Evolutionary conservation across 441 rosid genomes (phyloP), one percentile per base, ranked within the genome.

Genomic region (Rhodomyrtus psidioides): DNA sequence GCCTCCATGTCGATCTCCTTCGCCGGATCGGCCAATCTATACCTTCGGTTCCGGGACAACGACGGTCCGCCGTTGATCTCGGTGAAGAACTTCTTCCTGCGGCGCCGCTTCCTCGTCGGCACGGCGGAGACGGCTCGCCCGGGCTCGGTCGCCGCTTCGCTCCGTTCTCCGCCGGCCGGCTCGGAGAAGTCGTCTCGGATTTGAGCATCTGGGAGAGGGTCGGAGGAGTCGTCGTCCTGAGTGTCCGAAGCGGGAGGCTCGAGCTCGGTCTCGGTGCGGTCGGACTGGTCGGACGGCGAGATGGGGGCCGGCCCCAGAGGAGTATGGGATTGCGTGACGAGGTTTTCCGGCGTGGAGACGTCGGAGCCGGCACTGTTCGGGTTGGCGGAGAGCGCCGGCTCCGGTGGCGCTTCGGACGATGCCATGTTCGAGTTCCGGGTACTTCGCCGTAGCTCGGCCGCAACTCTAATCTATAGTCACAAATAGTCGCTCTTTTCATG

Each of bases 81-180:
- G 10, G 98, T 97, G 92, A 97, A 97, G 92, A 97, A 93, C 13
- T 96, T 94, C 87, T 94, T 97, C 75, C 96, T 92, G n/a, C 98
- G 94, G 55, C 97, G 95, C 16, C 98, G 91, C 84, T 87, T 92
- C 86, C 92, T 91, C 1, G 90, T 89, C 6, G 93, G 95, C 0
- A 90, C 95, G 27, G 28, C 86, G 59, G 42, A 24, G 88, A 91
- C 15, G 94, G 92, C 65, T 87, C 94, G 55, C 16, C 91, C 53
- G 65, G 93, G 88, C 83, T 89, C 92, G 14, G 92, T 91, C 89
- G 86, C 86, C 17, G 82, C 83, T 26, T 34, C 62, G 55, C 55
- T 82, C 62, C 83, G 81, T 42, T 76, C 84, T 15, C 70, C 84
- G 60, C 62, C 62, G 28, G 83, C 49, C 6, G 82, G 65, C 82